Evolutionary conservation across 495 filamentous ascomycete species (phyloP).

Genomic region (Penicillium atrosanguineum): DNA sequence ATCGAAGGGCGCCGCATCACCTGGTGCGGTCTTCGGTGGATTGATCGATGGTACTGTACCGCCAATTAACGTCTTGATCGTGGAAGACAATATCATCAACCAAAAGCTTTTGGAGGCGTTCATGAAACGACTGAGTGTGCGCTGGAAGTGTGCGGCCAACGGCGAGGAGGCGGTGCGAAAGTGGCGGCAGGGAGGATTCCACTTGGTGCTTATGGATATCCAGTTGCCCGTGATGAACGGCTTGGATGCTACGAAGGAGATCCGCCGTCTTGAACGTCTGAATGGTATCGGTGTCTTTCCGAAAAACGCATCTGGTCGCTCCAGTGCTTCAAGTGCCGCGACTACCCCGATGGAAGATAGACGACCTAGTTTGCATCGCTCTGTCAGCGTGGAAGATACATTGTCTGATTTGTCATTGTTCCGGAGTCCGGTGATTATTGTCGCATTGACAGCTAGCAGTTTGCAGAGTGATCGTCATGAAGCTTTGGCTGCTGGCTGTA

Average conservation of each 20-base stretch:
- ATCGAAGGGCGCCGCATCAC: slow-evolving; percentile 46
- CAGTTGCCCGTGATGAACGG: slow-evolving; percentile 97
- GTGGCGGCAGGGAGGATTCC: slow-evolving; percentile 93
- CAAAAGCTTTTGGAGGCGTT: slow-evolving; percentile 89
- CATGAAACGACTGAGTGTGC: slow-evolving; percentile 92
- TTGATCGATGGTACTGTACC: slow-evolving; percentile 82
- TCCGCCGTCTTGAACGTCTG: slow-evolving; percentile 80
- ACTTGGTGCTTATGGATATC: slow-evolving; percentile 98
- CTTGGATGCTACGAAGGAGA: slow-evolving; percentile 94
- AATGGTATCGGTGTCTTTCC: slow-evolving; percentile 89
- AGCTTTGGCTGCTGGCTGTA: slow-evolving; percentile 91
- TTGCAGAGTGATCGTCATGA: slow-evolving; percentile 94
- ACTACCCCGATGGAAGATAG: slow-evolving; percentile 23
- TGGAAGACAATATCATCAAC: slow-evolving; percentile 98
- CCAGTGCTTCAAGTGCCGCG: slow-evolving; percentile 34
- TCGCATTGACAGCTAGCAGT: slow-evolving; percentile 89
- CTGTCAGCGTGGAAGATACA: slow-evolving; percentile 57
- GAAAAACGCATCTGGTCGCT: slow-evolving; percentile 44
- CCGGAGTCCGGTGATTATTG: slow-evolving; percentile 96
- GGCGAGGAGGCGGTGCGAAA: slow-evolving; percentile 89
- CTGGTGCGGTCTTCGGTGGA: slow-evolving; percentile 50
- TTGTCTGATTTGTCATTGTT: slow-evolving; percentile 69
- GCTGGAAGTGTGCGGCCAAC: slow-evolving; percentile 97
- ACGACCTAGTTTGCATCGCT: slow-evolving; percentile 21
- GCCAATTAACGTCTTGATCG: slow-evolving; percentile 95